These are phyloP conservation scores for Paraurostyla sp. DNA, from an alignment of 73 alveolate genomes.

Conservation along the genomic window DNA sequence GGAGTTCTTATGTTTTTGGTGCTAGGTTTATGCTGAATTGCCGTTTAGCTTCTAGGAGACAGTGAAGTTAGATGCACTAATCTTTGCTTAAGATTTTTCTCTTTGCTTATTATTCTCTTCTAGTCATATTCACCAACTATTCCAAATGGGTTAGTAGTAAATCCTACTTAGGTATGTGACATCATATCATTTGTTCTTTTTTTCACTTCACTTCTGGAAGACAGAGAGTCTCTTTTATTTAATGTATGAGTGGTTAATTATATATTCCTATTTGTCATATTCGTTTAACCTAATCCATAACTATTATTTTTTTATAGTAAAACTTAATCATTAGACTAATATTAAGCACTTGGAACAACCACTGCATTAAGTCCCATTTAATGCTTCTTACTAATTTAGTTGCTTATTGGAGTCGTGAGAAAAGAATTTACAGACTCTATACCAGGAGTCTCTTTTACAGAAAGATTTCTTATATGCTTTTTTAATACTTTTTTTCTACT, in stretches of 20 bases:
- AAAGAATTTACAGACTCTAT: slow-evolving; percentile 19
- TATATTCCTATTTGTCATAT: background rate
- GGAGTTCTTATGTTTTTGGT: background rate
- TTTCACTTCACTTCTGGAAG: slow-evolving; percentile 45
- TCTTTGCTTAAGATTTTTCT: slow-evolving; percentile 12
- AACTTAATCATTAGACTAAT: background rate
- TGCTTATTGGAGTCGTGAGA: slow-evolving; percentile 4
- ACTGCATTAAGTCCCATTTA: slow-evolving; percentile 7
- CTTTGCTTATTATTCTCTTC: slow-evolving; percentile 17
- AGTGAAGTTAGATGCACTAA: slow-evolving; percentile 16
- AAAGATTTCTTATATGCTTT: slow-evolving; percentile 43
- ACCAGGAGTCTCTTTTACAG: background rate
- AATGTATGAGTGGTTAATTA: background rate
- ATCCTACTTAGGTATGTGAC: slow-evolving; percentile 29
- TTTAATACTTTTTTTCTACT: slow-evolving; percentile 12
- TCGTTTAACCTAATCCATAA: background rate
- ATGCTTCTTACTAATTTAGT: slow-evolving; percentile 26
- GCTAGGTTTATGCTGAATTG: background rate
- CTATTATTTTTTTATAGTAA: background rate
- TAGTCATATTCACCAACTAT: background rate
- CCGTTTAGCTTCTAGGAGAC: slow-evolving; percentile 40
- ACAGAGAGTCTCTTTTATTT: slow-evolving; percentile 10
- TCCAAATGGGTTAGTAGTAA: background rate
- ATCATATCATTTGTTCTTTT: background rate
- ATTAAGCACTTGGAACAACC: background rate